phyloP scores from a whole-genome alignment of 306 rosid species.

The Casuarina equisetifolia region DNA sequence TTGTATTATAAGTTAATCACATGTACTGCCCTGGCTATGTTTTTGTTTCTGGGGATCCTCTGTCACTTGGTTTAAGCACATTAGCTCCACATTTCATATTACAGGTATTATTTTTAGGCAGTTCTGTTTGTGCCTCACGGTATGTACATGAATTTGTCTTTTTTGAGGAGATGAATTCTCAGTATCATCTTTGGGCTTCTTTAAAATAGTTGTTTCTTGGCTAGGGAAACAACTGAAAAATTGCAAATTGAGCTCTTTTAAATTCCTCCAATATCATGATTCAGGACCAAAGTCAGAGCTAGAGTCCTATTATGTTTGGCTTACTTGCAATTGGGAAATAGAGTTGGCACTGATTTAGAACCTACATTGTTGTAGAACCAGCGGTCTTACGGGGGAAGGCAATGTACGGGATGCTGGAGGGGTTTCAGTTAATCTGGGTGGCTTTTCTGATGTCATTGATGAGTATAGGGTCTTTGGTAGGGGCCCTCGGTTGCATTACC shows the following conservation, averaged over 20 bases:
- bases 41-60: constrained; percentile 16
- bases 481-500: background rate
- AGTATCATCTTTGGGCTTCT: background rate
- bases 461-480: background rate
- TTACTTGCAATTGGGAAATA: background rate
- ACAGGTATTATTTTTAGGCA: background rate
- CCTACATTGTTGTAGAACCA: background rate
- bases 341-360: background rate
- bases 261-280: background rate
- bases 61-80: background rate
- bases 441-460: too few relatives aligned
- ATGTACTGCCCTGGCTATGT: background rate
- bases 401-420: too few relatives aligned
- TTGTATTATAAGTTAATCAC: background rate
- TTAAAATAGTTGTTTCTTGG: background rate
- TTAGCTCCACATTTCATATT: background rate
- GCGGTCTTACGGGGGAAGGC: background rate
- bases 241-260: background rate
- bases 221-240: background rate
- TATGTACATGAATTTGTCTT: background rate
- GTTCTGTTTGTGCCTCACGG: background rate
- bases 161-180: background rate
- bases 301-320: background rate
- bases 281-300: background rate
- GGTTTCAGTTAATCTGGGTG: too few relatives aligned